Evolutionary conservation across 2,329 filamentous ascomycete species (phyloP), one percentile per base, ranked within the genome.

Genomic region (Cladosporium sp.): DNA sequence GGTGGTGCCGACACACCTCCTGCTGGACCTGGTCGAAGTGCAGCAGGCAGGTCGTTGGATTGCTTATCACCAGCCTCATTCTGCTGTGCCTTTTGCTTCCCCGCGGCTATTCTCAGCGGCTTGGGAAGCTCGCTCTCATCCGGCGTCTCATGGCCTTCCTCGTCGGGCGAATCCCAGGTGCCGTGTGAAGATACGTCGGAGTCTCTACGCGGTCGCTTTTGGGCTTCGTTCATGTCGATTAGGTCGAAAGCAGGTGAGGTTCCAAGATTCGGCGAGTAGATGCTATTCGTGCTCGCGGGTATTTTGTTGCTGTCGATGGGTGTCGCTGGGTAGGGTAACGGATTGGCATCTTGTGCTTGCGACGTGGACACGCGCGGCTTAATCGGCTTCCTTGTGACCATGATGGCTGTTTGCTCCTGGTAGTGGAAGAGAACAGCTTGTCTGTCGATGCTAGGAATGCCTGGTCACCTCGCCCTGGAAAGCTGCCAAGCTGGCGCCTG

Each of bases 321-420:
- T 0, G 75, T 74, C 2, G 72, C 73, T 14, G 78, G 78, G 58
- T 80, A 80, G 2, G 78, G 78, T 7, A 51, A 30, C 22, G 75
- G 76, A 19, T 74, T 73, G 62, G 73, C 64, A 14, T 71, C 6
- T 7, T 51, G 30, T 49, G 54, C 42, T 34, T 34, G 47, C 6
- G 72, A 68, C 11, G 77, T 77, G 51, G 75, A 72, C 43, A 77
- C 69, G 49, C 64, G 66, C 30, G 68, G 69, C 14, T 70, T 66
- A 25, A 74, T 69, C 7, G 76, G 71, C 61, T 78, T 78, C 56
- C 76, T 69, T 20, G 69, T 75, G 54, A 79, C 76, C 78, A 80
- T 80, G 15, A 59, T 67, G 58, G 59, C 59, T 19, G 51, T 45
- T 20, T 14, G 25, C 14, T 22, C 11, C 22, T 5, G 4, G 22